These are phyloP conservation scores for Gentiana straminea DNA, from an alignment of 257 asterid species.

Conservation along the genomic window DNA sequence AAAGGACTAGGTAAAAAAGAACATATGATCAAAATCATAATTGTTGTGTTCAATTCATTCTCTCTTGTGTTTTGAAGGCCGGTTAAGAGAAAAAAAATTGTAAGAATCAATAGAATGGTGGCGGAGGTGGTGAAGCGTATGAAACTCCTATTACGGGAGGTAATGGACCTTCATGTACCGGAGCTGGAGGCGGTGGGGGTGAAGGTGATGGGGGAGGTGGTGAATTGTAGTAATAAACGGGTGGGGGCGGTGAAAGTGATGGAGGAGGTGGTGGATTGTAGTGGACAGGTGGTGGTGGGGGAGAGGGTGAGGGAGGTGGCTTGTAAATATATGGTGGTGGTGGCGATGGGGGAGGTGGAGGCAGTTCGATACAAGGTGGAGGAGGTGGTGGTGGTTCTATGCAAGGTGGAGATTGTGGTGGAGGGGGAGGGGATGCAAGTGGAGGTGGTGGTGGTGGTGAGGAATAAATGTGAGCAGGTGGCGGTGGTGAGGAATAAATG, in stretches of 20 bases:
- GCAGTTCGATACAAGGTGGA: constrained; percentile 13
- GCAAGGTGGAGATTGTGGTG: constrained; percentile 53
- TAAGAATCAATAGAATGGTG: constrained; percentile 86
- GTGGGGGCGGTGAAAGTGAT: constrained; percentile 32
- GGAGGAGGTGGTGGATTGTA: constrained; percentile 44
- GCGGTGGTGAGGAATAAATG: constrained; percentile 29
- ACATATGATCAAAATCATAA: no score
- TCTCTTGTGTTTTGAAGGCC: constrained; percentile 17
- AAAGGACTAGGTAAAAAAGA: no score
- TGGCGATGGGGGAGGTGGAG: constrained; percentile 40
- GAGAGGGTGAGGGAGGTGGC: constrained; percentile 46
- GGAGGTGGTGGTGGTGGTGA: constrained; percentile 54
- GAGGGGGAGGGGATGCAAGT: constrained; percentile 35
- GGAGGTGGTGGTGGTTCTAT: constrained; percentile 47
- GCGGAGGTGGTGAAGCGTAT: constrained; percentile 91
- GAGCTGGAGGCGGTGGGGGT: constrained; percentile 39
- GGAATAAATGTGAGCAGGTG: constrained; percentile 24
- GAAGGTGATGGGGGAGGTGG: constrained; percentile 31
- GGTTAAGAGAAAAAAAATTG: constrained; percentile 35
- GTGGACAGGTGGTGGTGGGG: constrained; percentile 36
- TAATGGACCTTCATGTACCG: constrained; percentile 46
- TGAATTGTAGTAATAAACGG: constrained; percentile 18
- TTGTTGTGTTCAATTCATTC: constrained; percentile 4
- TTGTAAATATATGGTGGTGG: constrained; percentile 28
- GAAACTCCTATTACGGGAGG: constrained; percentile 64